A percentile compares a stretch with the other conserved stretches of the same genome.
Conservation (phyloP, 495 filamentous ascomycete genomes). For the Penicillium riverlandense region DNA sequence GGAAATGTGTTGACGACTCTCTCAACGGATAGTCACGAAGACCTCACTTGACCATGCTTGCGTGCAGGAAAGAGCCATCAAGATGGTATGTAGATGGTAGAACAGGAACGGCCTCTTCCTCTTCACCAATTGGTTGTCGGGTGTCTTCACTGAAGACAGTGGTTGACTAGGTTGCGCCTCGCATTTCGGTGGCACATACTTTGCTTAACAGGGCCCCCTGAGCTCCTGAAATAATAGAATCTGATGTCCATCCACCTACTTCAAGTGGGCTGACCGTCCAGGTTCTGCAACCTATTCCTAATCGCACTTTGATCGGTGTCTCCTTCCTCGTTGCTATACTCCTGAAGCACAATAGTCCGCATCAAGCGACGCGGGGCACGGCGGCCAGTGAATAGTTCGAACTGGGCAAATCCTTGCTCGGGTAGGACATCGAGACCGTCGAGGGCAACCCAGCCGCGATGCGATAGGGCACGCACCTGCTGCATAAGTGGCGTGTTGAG, state of each 20-base stretch:
- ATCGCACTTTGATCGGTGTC: conserved; percentile 28
- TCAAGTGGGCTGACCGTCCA: conserved; percentile 34
- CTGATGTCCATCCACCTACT: neutral
- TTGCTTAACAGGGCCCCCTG: too few species aligned
- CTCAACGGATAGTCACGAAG: too few species aligned
- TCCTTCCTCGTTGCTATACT: conserved; percentile 33
- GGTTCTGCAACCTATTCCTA: conserved; percentile 24
- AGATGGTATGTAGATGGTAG: too few species aligned
- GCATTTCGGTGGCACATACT: too few species aligned
- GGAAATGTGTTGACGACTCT: too few species aligned
- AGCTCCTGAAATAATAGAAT: neutral
- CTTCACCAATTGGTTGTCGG: too few species aligned
- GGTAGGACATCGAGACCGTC: conserved; percentile 71
- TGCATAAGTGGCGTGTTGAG: conserved; percentile 62
- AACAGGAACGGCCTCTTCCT: too few species aligned
- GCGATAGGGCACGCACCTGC: conserved; percentile 51
- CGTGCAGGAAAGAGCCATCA: too few species aligned
- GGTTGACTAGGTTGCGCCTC: too few species aligned
- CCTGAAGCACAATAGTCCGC: conserved; percentile 37
- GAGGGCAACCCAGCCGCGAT: conserved; percentile 62
- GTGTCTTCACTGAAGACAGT: too few species aligned
- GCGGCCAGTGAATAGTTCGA: conserved; percentile 72
- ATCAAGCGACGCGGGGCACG: conserved; percentile 66
- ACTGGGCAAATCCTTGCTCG: conserved; percentile 76
- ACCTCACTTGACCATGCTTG: too few species aligned